Percentiles rank a stretch among this genome's conserved stretches.
These are phyloP conservation scores for Pleurotus platypus DNA, from an alignment of 768 basidiomycete genomes.

Conservation along the genomic window DNA sequence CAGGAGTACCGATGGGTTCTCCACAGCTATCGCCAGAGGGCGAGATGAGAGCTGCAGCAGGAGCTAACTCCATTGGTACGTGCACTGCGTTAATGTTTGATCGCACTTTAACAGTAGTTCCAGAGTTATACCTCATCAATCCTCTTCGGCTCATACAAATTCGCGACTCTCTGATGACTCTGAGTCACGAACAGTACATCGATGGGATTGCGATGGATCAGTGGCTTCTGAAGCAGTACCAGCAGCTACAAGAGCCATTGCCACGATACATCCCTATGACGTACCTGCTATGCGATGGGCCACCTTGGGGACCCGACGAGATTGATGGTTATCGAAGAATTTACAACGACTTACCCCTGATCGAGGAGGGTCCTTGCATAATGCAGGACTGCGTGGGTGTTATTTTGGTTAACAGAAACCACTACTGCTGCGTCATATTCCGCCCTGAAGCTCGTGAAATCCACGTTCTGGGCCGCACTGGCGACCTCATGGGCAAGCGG, in stretches of 20 bases:
- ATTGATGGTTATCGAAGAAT: neutral
- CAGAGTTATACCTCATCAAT: no score
- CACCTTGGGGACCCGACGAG: neutral
- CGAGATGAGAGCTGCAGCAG: no score
- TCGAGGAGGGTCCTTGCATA: neutral
- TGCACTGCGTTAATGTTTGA: no score
- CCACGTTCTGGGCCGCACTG: conserved; percentile 1
- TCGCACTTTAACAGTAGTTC: no score
- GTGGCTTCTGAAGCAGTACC: conserved; percentile 3
- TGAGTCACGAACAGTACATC: no score
- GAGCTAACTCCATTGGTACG: no score
- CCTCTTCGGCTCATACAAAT: no score
- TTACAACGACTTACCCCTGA: neutral
- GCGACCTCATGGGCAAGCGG: neutral
- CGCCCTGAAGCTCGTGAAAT: neutral
- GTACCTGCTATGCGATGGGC: neutral
- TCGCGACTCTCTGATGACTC: no score
- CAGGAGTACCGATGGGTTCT: no score
- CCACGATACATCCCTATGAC: conserved; percentile 1
- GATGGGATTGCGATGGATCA: neutral
- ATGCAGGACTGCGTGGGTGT: neutral
- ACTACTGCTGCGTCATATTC: conserved; percentile 5
- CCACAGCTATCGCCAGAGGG: no score
- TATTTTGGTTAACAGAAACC: neutral
- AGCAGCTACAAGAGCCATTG: neutral